Percentiles rank a stretch among this genome's conserved stretches.
phyloP scores from a whole-genome alignment of 371 early-diverging fungal species.

The Chytridiales sp. region DNA sequence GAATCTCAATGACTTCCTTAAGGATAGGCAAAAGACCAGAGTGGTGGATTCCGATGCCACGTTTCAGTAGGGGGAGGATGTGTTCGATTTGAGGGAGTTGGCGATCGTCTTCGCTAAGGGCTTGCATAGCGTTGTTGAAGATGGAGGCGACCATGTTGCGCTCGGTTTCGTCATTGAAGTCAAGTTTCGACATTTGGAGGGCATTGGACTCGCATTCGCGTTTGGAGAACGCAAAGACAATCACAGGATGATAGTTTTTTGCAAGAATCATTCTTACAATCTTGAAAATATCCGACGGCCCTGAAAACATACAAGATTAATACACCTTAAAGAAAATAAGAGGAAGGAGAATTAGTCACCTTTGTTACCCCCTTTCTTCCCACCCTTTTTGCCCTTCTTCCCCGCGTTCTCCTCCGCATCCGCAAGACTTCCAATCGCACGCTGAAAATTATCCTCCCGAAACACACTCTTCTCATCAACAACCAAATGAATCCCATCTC shows the following conservation, averaged over 20 bases:
- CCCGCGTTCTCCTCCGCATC: constrained; percentile 62
- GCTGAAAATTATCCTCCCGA: constrained; percentile 92
- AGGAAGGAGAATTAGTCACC: not conserved
- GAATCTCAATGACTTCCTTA: constrained; percentile 99
- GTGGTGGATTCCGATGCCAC: constrained; percentile 99
- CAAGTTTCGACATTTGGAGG: constrained; percentile 84
- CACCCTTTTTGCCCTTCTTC: constrained; percentile 41
- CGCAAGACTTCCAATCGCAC: constrained; percentile 72
- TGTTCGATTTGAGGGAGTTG: constrained; percentile 93
- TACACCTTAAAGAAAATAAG: too few species aligned
- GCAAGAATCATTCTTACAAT: constrained; percentile 93
- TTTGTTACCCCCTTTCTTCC: constrained; percentile 43
- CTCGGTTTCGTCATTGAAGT: constrained; percentile 91
- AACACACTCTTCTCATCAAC: constrained; percentile 96
- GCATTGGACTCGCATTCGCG: constrained; percentile 97
- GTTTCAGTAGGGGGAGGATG: constrained; percentile 88
- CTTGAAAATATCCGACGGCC: constrained; percentile 83
- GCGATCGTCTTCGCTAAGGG: constrained; percentile 92
- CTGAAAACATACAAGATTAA: too few species aligned
- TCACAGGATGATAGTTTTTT: constrained; percentile 97
- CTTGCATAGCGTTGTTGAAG: constrained; percentile 90
- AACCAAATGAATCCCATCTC: constrained; percentile 90
- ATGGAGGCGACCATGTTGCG: constrained; percentile 87
- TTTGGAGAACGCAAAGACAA: constrained; percentile 98
- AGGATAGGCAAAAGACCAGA: constrained; percentile 98